A percentile compares a stretch with the other conserved stretches of the same genome.
These are phyloP conservation scores for Ajuga reptans DNA, from an alignment of 305 asterid genomes.

Conservation along the genomic window DNA sequence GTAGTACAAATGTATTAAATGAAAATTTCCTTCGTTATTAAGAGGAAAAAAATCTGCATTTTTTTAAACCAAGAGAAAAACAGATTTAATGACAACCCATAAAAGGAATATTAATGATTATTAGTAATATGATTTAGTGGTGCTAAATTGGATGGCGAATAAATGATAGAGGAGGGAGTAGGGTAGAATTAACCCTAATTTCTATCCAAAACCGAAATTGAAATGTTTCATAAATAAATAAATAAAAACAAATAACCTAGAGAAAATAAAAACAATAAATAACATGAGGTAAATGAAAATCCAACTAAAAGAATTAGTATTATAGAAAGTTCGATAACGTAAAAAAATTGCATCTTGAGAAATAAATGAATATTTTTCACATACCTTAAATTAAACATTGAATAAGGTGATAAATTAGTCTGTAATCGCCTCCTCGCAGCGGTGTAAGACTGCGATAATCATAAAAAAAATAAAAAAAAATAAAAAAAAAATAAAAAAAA, in stretches of 20 bases:
- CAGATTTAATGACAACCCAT: no score
- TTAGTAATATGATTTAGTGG: no score
- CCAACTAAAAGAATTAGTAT: no score
- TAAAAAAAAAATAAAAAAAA: no score
- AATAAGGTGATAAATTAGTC: not conserved
- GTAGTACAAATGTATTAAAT: not conserved
- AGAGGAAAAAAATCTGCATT: not conserved
- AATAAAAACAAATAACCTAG: not conserved
- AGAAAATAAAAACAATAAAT: not conserved
- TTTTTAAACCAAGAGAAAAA: not conserved
- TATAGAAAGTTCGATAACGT: no score
- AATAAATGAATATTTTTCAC: not conserved
- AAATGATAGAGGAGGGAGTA: no score
- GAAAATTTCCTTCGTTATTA: not conserved
- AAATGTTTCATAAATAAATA: not conserved
- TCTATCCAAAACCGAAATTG: not conserved
- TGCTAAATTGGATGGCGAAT: no score
- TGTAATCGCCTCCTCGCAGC: not conserved
- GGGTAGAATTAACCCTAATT: not conserved
- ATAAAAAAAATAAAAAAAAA: not conserved
- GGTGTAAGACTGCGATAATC: not conserved
- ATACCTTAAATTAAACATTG: not conserved
- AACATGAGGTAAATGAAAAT: no score
- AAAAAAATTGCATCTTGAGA: not conserved
- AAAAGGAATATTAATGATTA: no score